Conservation (phyloP, 169 alveolate species). For the Cryptosporidium tyzzeri region DNA sequence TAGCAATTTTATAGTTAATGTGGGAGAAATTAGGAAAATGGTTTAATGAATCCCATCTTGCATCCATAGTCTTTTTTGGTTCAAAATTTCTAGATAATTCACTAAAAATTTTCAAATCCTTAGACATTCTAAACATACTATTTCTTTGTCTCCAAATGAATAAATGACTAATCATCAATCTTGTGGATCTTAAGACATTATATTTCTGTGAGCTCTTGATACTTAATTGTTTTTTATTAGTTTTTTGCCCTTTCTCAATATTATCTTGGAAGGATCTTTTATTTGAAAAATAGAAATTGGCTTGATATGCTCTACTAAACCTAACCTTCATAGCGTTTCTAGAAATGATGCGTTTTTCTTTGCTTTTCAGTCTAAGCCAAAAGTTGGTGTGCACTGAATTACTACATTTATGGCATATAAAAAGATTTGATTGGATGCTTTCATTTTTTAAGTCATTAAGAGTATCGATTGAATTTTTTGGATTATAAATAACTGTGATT, state of each 20-base stretch:
- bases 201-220: not conserved
- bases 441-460: not conserved
- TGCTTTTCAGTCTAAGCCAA: constrained; percentile 21
- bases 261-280: not conserved
- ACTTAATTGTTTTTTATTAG: not conserved
- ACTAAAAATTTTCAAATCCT: not conserved
- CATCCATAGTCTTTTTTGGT: not conserved
- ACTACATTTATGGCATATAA: constrained; percentile 37
- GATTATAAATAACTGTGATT: constrained; percentile 56
- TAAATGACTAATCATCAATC: constrained; percentile 21
- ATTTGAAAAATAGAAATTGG: constrained; percentile 7
- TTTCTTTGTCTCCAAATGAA: constrained; percentile 49
- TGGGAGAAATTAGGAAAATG: not conserved
- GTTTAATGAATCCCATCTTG: constrained; percentile 38
- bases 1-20: not conserved
- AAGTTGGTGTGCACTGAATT: constrained; percentile 37
- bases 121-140: not conserved
- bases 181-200: constrained; percentile 26
- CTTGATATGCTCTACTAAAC: constrained; percentile 26
- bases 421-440: not conserved
- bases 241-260: not conserved
- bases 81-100: constrained; percentile 32
- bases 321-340: constrained; percentile 60
- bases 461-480: not conserved
- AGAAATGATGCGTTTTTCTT: constrained; percentile 25